phyloP scores from a whole-genome alignment of 805 yeast genomes.

The Kluyveromyces aestuarii region DNA sequence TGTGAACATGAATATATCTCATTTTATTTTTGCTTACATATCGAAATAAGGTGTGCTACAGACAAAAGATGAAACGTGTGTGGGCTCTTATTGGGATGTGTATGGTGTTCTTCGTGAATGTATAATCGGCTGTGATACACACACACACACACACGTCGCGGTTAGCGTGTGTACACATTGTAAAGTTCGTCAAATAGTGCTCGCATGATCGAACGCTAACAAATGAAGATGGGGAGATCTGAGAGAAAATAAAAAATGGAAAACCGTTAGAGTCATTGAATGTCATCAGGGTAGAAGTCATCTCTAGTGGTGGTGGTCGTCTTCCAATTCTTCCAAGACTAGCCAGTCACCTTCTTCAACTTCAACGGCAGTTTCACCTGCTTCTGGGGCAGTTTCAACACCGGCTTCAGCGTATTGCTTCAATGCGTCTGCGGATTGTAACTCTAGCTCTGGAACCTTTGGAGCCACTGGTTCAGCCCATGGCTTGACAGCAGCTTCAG shows the following conservation, averaged over 20 bases:
- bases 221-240: too few species aligned
- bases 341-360: constrained; percentile 57
- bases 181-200: too few species aligned
- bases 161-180: too few species aligned
- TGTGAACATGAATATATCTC: too few species aligned
- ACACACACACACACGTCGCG: too few species aligned
- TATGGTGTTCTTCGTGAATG: too few species aligned
- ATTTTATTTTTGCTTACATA: too few species aligned
- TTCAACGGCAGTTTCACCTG: constrained; percentile 32
- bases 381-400: constrained; percentile 66
- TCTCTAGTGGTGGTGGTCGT: constrained; percentile 20
- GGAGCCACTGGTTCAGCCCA: constrained; percentile 83
- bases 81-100: too few species aligned
- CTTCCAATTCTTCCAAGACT: constrained; percentile 64
- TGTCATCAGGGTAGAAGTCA: not conserved
- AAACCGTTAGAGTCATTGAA: not conserved
- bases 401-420: constrained; percentile 57
- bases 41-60: too few species aligned
- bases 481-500: constrained; percentile 69
- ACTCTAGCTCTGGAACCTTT: constrained; percentile 60
- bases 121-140: too few species aligned
- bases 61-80: too few species aligned
- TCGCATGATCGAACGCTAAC: too few species aligned
- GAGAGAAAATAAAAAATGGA: not conserved
- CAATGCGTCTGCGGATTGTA: constrained; percentile 55